Evolutionary conservation across 345 rosid species (phyloP), one percentile per base, ranked within the genome.

Genomic region (Citrus reticulata): DNA sequence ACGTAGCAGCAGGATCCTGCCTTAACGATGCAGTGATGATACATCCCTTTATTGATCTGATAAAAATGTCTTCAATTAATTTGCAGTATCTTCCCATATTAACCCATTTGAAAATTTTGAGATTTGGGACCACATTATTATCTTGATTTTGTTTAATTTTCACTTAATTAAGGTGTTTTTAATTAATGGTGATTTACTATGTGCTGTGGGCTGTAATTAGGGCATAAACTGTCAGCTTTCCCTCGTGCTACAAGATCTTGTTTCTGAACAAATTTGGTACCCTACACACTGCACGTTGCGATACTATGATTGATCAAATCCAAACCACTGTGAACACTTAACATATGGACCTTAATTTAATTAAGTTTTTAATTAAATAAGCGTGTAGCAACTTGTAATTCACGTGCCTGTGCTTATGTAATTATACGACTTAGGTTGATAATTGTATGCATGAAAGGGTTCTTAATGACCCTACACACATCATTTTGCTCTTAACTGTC

Each of bases 11-110:
- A 89, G 77, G 92, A 86, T 87, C 92, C 89, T 79, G 76, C 83
- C 86, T 86, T 83, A 78, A 88, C 85, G 89, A 86, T 88, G 84
- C 80, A 77, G 83, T 70, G 86, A 84, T 81, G 73, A 79, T 69
- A 74, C 51, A 35, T 63, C 74, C 75, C 72, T 82, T 85, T 82
- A 83, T 81, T 85, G 88, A 84, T 87, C 76, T 73, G 72, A 83
- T 83, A 51, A 78, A 86, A 83, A 40, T 80, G 84, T 76, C 78
- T 69, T 59, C 76, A 75, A 34, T 69, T 73, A 67, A 27, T 68
- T 57, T 57, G 51, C 34, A 59, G 24, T n/a, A 37, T 57, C 76
- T 59, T 58, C 65, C 65, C 64, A 55, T 71, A 54, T 11, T 51
- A 51, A 20, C 73, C 35, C 63, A 74, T 57, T 78, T 39, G 73